Percentiles rank a stretch among this genome's conserved stretches.
phyloP scores from a whole-genome alignment of 305 asterid genomes.

The Fraxinus platypoda region DNA sequence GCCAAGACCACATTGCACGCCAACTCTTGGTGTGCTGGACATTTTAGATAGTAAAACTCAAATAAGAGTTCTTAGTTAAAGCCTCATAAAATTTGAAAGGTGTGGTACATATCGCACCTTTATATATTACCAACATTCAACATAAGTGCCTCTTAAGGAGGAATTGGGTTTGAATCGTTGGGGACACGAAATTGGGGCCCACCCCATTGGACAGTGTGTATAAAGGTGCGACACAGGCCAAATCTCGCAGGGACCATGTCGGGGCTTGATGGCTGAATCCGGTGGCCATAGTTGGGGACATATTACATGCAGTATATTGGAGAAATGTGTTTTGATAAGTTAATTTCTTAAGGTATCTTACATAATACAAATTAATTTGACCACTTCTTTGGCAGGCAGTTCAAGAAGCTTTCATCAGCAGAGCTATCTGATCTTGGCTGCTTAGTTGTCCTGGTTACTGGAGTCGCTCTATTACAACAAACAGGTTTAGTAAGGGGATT shows the following conservation, averaged over 20 bases:
- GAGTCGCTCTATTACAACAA: constrained; percentile 84
- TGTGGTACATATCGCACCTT: neutral
- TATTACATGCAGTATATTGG: neutral
- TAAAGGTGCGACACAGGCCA: neutral
- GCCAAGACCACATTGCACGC: neutral
- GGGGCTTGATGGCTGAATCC: neutral
- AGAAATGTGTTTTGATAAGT: neutral
- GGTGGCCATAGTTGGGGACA: neutral
- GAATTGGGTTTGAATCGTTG: neutral
- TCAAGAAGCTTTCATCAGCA: constrained; percentile 82
- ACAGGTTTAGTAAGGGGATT: constrained; percentile 57
- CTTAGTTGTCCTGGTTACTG: constrained; percentile 62
- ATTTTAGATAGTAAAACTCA: neutral
- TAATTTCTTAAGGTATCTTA: neutral
- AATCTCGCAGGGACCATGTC: neutral
- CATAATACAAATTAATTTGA: constrained; percentile 51
- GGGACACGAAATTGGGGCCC: neutral
- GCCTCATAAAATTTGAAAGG: neutral
- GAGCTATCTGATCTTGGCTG: constrained; percentile 95
- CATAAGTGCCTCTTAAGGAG: neutral
- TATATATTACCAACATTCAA: neutral
- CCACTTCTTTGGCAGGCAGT: constrained; percentile 96
- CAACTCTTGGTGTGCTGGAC: neutral
- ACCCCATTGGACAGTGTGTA: neutral
- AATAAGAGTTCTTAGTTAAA: neutral